phyloP scores from a whole-genome alignment of 1,139 yeast genomes.

The Nakaseomyces kungkrabaensis region DNA sequence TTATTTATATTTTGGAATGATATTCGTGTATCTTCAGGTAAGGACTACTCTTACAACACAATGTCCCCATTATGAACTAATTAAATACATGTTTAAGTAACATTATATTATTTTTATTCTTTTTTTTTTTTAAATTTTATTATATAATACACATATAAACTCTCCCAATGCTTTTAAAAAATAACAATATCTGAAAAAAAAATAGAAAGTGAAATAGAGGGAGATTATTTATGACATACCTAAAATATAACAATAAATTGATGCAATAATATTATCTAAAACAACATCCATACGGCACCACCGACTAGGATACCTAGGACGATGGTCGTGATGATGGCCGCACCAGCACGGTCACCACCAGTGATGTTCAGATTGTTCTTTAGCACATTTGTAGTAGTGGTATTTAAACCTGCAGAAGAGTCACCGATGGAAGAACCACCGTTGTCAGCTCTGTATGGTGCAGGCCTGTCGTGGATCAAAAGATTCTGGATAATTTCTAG shows the following conservation, averaged over 20 bases:
- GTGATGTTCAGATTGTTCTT: constrained; percentile 40
- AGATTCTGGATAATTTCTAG: constrained; percentile 52
- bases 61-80: no score
- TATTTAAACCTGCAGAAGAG: constrained; percentile 35
- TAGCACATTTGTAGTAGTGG: constrained; percentile 28
- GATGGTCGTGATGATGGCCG: constrained; percentile 70
- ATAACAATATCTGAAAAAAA: no score
- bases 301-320: constrained; percentile 53
- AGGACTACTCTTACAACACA: no score
- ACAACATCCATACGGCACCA: constrained; percentile 65
- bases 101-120: no score
- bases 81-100: no score
- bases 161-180: no score
- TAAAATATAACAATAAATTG: background rate
- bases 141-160: no score
- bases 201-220: background rate
- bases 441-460: constrained; percentile 35
- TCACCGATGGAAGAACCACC: constrained; percentile 43
- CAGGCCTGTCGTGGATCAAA: constrained; percentile 31
- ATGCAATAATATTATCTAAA: constrained; percentile 22
- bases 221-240: background rate
- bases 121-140: no score
- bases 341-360: constrained; percentile 71
- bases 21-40: no score
- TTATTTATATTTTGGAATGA: background rate